phyloP scores from a whole-genome alignment of 1,284 basidiomycete genomes.

The Ceratobasidium sp. region DNA sequence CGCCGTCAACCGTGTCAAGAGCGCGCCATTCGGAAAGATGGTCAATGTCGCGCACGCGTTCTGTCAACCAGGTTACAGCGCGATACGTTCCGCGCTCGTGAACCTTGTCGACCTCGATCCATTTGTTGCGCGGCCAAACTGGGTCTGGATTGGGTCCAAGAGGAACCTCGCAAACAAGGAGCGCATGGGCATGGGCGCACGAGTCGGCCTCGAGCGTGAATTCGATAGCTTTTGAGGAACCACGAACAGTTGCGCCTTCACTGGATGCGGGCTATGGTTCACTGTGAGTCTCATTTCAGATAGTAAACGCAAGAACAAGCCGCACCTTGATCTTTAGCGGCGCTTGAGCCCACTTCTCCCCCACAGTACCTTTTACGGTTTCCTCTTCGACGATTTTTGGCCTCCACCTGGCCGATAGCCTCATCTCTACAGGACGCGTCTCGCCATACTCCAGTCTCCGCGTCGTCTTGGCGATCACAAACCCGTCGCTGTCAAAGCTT shows the following conservation, averaged over 20 bases:
- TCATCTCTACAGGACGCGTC: slow-evolving; percentile 74
- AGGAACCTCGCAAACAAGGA: slow-evolving; percentile 78
- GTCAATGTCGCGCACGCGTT: slow-evolving; percentile 77
- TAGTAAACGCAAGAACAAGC: slow-evolving; percentile 42
- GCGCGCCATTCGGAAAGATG: slow-evolving; percentile 70
- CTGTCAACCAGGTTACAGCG: slow-evolving; percentile 83
- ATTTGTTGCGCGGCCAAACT: slow-evolving; percentile 77
- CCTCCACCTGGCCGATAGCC: slow-evolving; percentile 75
- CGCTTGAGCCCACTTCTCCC: slow-evolving; percentile 67
- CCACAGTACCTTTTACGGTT: slow-evolving; percentile 63
- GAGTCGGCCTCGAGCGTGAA: slow-evolving; percentile 64
- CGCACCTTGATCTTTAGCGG: slow-evolving; percentile 62
- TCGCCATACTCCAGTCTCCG: slow-evolving; percentile 82
- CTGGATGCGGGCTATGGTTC: slow-evolving; percentile 59
- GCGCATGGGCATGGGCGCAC: slow-evolving; percentile 74
- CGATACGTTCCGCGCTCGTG: slow-evolving; percentile 84
- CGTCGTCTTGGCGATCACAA: slow-evolving; percentile 81
- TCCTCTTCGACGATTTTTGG: slow-evolving; percentile 64
- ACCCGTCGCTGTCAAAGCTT: slow-evolving; percentile 71
- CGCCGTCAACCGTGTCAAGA: slow-evolving; percentile 53
- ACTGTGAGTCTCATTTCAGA: not conserved
- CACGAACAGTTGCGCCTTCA: slow-evolving; percentile 68
- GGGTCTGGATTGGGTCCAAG: slow-evolving; percentile 66
- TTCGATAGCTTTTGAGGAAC: slow-evolving; percentile 63
- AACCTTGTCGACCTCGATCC: slow-evolving; percentile 83